Evolutionary conservation across 257 asterid genomes (phyloP).

Genomic region (Solanum dulcamara): DNA sequence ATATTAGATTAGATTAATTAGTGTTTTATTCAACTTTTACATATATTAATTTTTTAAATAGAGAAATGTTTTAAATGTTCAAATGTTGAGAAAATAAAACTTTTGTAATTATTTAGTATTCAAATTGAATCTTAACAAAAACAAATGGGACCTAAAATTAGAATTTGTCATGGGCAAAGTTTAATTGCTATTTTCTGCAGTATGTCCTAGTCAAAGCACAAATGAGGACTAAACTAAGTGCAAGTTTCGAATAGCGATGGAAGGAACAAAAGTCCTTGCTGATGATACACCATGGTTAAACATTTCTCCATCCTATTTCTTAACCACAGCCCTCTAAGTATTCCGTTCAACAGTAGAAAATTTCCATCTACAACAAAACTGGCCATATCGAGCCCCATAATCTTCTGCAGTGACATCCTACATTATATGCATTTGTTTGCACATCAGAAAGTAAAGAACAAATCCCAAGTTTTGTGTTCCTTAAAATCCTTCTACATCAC

Average conservation of each 20-base stretch:
- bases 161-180: not conserved
- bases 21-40: not conserved
- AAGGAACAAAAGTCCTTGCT: not conserved
- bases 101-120: not conserved
- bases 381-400: not conserved
- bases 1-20: not conserved
- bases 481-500: not conserved
- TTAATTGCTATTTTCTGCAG: not conserved
- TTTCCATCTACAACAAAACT: not conserved
- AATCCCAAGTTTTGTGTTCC: not conserved
- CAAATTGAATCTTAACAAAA: not conserved
- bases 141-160: not conserved
- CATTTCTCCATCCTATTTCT: not conserved
- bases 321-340: not conserved
- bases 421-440: not conserved
- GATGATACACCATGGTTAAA: not conserved
- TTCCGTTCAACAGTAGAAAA: not conserved
- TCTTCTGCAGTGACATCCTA: not conserved
- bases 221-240: not conserved
- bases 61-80: not conserved
- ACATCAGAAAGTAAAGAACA: not conserved
- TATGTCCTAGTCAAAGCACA: not conserved
- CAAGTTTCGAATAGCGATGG: not conserved
- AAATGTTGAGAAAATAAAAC: not conserved
- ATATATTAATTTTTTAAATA: not conserved